phyloP scores from a whole-genome alignment of 768 basidiomycete genomes.

The Pisolithus albus region DNA sequence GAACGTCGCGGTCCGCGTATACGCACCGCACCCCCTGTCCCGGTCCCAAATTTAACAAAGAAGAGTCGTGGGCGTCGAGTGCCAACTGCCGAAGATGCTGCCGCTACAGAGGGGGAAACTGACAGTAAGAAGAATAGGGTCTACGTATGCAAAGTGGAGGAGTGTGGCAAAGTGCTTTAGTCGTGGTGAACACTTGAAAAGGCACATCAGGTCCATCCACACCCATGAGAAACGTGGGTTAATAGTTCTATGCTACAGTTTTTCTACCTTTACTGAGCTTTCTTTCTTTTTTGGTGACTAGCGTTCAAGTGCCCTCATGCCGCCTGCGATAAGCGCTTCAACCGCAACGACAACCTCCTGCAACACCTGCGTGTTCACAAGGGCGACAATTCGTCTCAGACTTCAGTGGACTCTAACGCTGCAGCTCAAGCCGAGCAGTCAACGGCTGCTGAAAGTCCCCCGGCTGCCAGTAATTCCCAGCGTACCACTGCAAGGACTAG shows the following conservation, averaged over 20 bases:
- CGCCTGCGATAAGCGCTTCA: slow-evolving; percentile 66
- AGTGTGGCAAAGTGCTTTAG: slow-evolving; percentile 71
- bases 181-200: slow-evolving; percentile 69
- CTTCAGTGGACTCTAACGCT: slow-evolving; percentile 23
- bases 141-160: slow-evolving; percentile 61
- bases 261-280: slow-evolving; percentile 14
- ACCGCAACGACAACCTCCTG: slow-evolving; percentile 72
- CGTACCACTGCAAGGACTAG: slow-evolving; percentile 19
- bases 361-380: slow-evolving; percentile 74
- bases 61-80: slow-evolving; percentile 75
- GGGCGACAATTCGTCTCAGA: slow-evolving; percentile 30
- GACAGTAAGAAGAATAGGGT: slow-evolving; percentile 30
- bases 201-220: slow-evolving; percentile 69
- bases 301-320: slow-evolving; percentile 68
- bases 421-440: slow-evolving; percentile 22
- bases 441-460: slow-evolving; percentile 13
- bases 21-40: slow-evolving; percentile 54
- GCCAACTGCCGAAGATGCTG: slow-evolving; percentile 40
- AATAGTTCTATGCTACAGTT: slow-evolving; percentile 8
- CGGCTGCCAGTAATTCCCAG: slow-evolving; percentile 8
- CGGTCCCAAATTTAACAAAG: slow-evolving; percentile 74
- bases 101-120: slow-evolving; percentile 15
- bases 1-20: slow-evolving; percentile 43
- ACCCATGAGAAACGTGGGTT: slow-evolving; percentile 72
- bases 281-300: slow-evolving; percentile 26